A percentile compares a stretch with the other conserved stretches of the same genome.
Evolutionary conservation across 495 filamentous ascomycete species (phyloP).

Genomic region (Lineolata rhizophorae): DNA sequence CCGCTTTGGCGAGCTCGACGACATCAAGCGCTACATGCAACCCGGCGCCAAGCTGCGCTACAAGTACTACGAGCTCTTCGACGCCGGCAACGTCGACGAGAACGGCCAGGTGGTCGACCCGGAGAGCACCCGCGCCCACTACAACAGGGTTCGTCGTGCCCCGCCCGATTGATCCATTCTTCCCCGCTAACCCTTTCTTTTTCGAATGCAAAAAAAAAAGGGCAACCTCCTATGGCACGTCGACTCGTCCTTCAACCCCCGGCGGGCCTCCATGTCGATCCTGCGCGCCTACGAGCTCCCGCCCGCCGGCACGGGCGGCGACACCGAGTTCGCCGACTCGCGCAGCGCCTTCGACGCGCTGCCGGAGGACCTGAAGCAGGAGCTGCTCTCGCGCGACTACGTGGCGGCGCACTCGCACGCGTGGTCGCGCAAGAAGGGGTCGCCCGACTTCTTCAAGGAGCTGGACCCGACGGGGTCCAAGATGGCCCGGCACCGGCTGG

Average conservation of each 20-base stretch:
- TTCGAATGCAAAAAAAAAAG: constrained; percentile 10
- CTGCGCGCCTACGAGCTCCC: constrained; percentile 29
- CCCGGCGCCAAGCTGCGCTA: constrained; percentile 26
- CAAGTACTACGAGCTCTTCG: constrained; percentile 29
- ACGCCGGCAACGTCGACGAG: constrained; percentile 32
- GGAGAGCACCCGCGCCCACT: constrained; percentile 14
- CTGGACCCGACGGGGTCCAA: constrained; percentile 21
- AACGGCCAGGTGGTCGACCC: constrained; percentile 21
- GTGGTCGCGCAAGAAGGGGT: constrained; percentile 30
- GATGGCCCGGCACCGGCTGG: constrained; percentile 27
- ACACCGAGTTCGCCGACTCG: constrained; percentile 36
- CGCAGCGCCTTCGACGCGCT: constrained; percentile 32
- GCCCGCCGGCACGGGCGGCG: constrained; percentile 26
- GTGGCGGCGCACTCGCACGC: constrained; percentile 31
- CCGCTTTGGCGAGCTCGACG: constrained; percentile 34
- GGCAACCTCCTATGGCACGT: constrained; percentile 39
- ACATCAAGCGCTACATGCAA: constrained; percentile 29
- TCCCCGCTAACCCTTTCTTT: not conserved
- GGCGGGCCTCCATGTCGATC: constrained; percentile 30
- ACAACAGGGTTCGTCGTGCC: constrained; percentile 6
- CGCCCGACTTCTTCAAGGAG: constrained; percentile 27
- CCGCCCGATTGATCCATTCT: not conserved
- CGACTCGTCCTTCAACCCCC: constrained; percentile 37
- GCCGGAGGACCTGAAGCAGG: constrained; percentile 15
- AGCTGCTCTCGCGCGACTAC: constrained; percentile 24